Conservation (phyloP, 2,329 filamentous ascomycete species). For the Alternaria triticina region DNA sequence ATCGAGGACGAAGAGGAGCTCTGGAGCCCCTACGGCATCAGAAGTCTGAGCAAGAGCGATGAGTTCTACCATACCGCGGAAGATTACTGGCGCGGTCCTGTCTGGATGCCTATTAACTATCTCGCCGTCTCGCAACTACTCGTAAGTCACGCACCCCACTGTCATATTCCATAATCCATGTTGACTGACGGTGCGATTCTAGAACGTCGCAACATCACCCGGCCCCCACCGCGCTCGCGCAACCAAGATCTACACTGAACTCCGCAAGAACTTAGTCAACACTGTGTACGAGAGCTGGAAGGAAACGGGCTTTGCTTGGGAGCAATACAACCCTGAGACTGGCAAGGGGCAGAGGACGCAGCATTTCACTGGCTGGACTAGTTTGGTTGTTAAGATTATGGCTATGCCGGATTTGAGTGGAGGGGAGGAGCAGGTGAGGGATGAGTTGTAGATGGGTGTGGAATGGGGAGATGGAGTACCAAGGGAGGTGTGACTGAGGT, state of each 20-base stretch:
- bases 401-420: conserved; percentile 75
- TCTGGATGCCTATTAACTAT: conserved; percentile 99
- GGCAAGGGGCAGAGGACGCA: conserved; percentile 93
- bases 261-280: conserved; percentile 84
- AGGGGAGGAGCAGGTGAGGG: conserved; percentile 23
- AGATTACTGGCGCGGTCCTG: conserved; percentile 95
- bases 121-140: conserved; percentile 77
- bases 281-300: conserved; percentile 89
- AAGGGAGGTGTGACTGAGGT: too few species aligned
- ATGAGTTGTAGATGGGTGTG: conserved; percentile 34
- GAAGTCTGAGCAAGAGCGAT: conserved; percentile 84
- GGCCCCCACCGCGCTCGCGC: conserved; percentile 75
- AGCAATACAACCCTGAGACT: conserved; percentile 95
- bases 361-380: conserved; percentile 99
- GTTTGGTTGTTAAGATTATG: conserved; percentile 96
- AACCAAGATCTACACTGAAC: conserved; percentile 72
- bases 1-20: conserved; percentile 82
- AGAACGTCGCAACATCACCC: conserved; percentile 68
- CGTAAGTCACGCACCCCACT: too few species aligned
- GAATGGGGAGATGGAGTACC: not conserved
- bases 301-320: conserved; percentile 95
- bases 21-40: conserved; percentile 88
- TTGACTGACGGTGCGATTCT: too few species aligned
- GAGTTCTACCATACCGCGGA: conserved; percentile 86
- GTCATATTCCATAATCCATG: too few species aligned